Evolutionary conservation across 192 early-diverging fungal species (phyloP).

Genomic region (Allomyces javanicus): DNA sequence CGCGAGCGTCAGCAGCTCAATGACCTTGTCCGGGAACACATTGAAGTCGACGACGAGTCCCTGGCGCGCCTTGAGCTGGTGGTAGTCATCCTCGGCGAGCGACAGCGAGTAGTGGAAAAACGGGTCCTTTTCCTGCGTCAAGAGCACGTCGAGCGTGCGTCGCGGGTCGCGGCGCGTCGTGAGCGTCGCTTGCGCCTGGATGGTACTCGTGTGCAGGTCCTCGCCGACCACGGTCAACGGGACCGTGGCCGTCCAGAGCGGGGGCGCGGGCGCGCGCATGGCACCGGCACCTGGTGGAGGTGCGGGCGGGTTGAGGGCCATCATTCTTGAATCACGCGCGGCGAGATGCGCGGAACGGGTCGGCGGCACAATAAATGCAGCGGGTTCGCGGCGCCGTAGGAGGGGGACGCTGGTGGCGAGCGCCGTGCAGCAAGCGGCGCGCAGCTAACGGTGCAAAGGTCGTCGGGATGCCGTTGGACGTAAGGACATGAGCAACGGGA

Average conservation of each 20-base stretch:
- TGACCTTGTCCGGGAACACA: constrained; percentile 26
- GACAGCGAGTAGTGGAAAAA: constrained; percentile 25
- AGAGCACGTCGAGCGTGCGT: constrained; percentile 12
- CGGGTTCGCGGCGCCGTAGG: too few species aligned
- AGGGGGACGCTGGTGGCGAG: too few species aligned
- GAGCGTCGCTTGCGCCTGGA: background rate
- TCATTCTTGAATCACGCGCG: background rate
- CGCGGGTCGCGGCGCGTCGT: background rate
- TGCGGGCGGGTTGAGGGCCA: background rate
- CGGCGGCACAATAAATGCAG: too few species aligned
- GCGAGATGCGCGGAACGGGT: too few species aligned
- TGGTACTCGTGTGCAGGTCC: background rate
- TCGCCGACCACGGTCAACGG: background rate
- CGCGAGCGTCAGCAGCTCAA: constrained; percentile 15
- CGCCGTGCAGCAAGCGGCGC: too few species aligned
- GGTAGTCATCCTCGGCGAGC: constrained; percentile 31
- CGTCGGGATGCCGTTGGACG: too few species aligned
- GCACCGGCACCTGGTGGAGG: too few species aligned
- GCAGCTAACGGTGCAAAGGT: too few species aligned
- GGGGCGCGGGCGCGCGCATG: background rate
- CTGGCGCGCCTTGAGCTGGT: constrained; percentile 20
- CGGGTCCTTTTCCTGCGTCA: constrained; percentile 25
- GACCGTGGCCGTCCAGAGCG: background rate
- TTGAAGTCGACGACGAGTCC: constrained; percentile 30
- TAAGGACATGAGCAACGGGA: too few species aligned